Conservation (phyloP, 2,329 filamentous ascomycete genomes). For the Penicillium sp. region DNA sequence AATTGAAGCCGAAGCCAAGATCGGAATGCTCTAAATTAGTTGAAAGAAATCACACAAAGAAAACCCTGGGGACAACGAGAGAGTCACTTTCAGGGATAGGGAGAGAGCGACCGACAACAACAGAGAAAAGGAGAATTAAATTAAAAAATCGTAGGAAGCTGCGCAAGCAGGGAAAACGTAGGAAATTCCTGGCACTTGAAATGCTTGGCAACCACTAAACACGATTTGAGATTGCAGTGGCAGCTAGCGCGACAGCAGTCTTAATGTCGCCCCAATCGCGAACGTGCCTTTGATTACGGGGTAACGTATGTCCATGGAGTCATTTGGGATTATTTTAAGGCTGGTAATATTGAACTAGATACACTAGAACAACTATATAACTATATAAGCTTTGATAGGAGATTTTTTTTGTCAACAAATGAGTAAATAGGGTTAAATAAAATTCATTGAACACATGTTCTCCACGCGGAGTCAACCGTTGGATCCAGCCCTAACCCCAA, state of each 20-base stretch:
- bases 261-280: not conserved
- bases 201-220: not conserved
- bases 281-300: not conserved
- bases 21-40: not conserved
- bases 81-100: constrained; percentile 1
- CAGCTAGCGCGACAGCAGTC: not conserved
- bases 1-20: not conserved
- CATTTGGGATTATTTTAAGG: not conserved
- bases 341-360: not conserved
- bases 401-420: not conserved
- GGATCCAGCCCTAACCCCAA: constrained; percentile 1
- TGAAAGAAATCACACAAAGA: not conserved
- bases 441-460: not conserved
- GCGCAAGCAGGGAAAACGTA: constrained; percentile 1
- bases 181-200: constrained; percentile 2
- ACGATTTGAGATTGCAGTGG: not conserved
- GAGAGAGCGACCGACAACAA: constrained; percentile 9
- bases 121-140: not conserved
- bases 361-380: not conserved
- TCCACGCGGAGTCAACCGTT: constrained; percentile 4
- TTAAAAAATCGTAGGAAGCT: not conserved
- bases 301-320: not conserved
- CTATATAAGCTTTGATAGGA: not conserved
- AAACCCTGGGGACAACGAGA: constrained; percentile 9
- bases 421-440: not conserved